Conservation (phyloP, 257 asterid species). For the Pogostemon cablin region DNA sequence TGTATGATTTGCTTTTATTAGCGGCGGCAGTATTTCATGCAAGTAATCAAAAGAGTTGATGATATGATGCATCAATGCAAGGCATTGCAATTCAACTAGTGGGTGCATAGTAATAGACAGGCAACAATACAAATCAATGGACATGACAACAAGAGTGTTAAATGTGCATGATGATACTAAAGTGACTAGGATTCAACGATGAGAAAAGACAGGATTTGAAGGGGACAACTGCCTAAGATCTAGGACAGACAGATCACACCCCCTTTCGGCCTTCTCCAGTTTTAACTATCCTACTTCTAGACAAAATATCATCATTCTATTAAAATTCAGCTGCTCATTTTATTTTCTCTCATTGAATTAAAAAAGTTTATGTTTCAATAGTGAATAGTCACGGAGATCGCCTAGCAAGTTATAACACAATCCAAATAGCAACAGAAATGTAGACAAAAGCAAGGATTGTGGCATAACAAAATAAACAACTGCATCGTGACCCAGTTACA, state of each 20-base stretch:
- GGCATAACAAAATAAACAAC: constrained; percentile 13
- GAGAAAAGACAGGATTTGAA: constrained; percentile 5
- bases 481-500: constrained; percentile 6
- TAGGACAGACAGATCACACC: constrained; percentile 14
- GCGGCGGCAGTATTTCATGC: too few species aligned
- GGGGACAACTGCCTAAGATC: constrained; percentile 41
- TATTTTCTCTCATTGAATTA: too few species aligned
- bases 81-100: not conserved
- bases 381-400: not conserved
- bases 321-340: too few species aligned
- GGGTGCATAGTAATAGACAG: not conserved
- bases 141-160: not conserved
- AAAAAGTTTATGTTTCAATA: not conserved
- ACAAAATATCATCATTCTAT: too few species aligned
- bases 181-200: not conserved
- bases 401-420: not conserved
- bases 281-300: not conserved
- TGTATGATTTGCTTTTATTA: too few species aligned
- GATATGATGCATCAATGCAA: too few species aligned
- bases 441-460: not conserved
- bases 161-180: not conserved
- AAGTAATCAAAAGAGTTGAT: too few species aligned
- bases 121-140: not conserved
- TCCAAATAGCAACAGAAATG: not conserved
- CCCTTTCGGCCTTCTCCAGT: constrained; percentile 23